Percentiles rank a stretch among this genome's conserved stretches.
phyloP scores from a whole-genome alignment of 352 stramenopile species.

The Globisporangium nodosum region DNA sequence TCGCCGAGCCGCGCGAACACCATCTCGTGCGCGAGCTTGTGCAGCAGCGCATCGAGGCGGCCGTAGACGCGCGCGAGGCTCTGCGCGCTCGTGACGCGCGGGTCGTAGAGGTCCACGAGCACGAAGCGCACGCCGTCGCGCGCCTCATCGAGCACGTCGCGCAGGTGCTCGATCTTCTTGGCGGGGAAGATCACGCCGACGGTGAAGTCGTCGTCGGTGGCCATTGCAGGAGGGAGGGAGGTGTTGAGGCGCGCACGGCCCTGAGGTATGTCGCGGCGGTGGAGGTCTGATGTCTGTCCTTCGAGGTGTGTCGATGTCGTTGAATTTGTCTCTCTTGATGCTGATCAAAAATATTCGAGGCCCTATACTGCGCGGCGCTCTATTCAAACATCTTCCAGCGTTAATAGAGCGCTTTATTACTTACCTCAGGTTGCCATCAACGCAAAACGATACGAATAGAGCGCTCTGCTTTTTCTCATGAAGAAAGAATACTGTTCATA shows the following conservation, averaged over 20 bases:
- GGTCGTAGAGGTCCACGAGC: conserved; percentile 62
- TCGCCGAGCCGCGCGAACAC: conserved; percentile 64
- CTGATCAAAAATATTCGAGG: neutral
- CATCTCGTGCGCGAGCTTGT: conserved; percentile 84
- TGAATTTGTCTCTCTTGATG: too few species aligned
- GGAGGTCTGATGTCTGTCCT: too few species aligned
- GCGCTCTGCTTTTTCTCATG: too few species aligned
- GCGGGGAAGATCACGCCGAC: conserved; percentile 75
- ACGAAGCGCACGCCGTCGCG: conserved; percentile 57
- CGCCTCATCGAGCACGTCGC: conserved; percentile 43
- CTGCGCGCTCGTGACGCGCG: conserved; percentile 22
- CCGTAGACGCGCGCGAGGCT: conserved; percentile 36
- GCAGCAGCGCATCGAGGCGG: conserved; percentile 55
- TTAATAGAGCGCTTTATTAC: neutral
- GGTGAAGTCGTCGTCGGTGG: conserved; percentile 22
- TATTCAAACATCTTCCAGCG: neutral
- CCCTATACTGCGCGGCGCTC: neutral
- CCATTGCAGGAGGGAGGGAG: conserved; percentile 6
- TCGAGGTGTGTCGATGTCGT: too few species aligned
- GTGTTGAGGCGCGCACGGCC: neutral
- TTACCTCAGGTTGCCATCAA: neutral
- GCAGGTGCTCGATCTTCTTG: conserved; percentile 80
- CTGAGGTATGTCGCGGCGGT: neutral
- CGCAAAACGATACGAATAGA: too few species aligned
- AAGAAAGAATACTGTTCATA: too few species aligned